phyloP scores from a whole-genome alignment of 2,329 filamentous ascomycete species.

The Clarireedia paspali region DNA sequence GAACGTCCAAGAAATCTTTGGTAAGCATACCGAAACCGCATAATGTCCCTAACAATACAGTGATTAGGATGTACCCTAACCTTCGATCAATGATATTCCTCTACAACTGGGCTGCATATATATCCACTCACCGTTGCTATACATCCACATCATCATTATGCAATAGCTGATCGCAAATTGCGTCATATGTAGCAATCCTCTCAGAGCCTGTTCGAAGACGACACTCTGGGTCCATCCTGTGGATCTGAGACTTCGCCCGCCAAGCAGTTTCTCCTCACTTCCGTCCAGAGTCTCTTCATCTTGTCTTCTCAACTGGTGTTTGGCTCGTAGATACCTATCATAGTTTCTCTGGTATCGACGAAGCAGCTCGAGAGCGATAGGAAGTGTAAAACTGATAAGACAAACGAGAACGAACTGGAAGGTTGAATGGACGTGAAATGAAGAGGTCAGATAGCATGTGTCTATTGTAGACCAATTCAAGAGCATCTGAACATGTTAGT shows the following conservation, averaged over 20 bases:
- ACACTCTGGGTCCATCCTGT: neutral
- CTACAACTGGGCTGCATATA: neutral
- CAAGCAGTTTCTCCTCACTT: constrained; percentile 17
- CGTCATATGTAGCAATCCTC: constrained; percentile 14
- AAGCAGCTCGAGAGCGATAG: constrained; percentile 17
- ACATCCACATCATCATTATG: constrained; percentile 21
- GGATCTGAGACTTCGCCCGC: neutral
- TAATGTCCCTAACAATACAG: constrained; percentile 17
- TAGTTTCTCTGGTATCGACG: constrained; percentile 17
- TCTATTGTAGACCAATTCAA: constrained; percentile 22
- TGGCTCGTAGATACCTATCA: constrained; percentile 14
- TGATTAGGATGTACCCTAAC: constrained; percentile 21
- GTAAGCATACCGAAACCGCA: constrained; percentile 20
- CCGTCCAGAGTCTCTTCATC: constrained; percentile 10
- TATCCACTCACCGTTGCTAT: constrained; percentile 18
- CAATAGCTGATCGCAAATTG: constrained; percentile 19
- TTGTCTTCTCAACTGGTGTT: neutral
- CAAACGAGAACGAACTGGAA: constrained; percentile 19
- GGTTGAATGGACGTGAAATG: constrained; percentile 15
- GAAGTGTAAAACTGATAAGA: constrained; percentile 18
- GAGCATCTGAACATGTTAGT: constrained; percentile 17
- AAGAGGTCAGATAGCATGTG: constrained; percentile 17
- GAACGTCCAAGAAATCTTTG: constrained; percentile 11
- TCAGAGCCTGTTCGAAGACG: constrained; percentile 13
- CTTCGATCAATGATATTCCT: neutral